Evolutionary conservation across 257 asterid genomes (phyloP).

Genomic region (Penstemon barbatus): DNA sequence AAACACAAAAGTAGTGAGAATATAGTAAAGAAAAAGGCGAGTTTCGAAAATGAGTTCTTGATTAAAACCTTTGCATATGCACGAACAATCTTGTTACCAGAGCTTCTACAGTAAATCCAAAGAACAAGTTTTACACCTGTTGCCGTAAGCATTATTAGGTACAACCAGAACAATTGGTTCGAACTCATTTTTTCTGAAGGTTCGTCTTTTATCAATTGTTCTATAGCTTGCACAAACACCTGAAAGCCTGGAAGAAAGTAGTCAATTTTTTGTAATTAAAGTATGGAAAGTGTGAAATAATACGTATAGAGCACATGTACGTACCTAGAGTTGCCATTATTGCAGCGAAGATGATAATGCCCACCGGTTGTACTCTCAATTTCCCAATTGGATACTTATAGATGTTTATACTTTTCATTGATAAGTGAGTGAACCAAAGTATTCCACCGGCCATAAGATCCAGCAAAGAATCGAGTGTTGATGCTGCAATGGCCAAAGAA

Average conservation of each 20-base stretch:
- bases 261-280: neutral
- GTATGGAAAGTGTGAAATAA: neutral
- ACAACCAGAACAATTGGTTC: slow-evolving; percentile 51
- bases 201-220: slow-evolving; percentile 40
- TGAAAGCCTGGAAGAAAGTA: slow-evolving; percentile 45
- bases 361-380: slow-evolving; percentile 67
- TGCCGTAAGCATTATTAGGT: slow-evolving; percentile 60
- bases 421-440: slow-evolving; percentile 63
- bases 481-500: slow-evolving; percentile 75
- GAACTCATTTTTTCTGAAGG: slow-evolving; percentile 40
- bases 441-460: slow-evolving; percentile 80
- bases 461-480: slow-evolving; percentile 66
- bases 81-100: slow-evolving; percentile 61
- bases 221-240: slow-evolving; percentile 50
- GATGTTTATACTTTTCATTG: slow-evolving; percentile 70
- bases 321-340: slow-evolving; percentile 77
- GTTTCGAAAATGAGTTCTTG: neutral
- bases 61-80: slow-evolving; percentile 60
- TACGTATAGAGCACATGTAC: neutral
- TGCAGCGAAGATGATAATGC: slow-evolving; percentile 72
- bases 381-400: slow-evolving; percentile 79
- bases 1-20: neutral
- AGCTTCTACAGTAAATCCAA: slow-evolving; percentile 62
- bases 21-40: neutral
- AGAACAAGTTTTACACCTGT: slow-evolving; percentile 57